These are phyloP conservation scores for Phaeolepiota aurea DNA, from an alignment of 768 basidiomycete species.

Conservation along the genomic window DNA sequence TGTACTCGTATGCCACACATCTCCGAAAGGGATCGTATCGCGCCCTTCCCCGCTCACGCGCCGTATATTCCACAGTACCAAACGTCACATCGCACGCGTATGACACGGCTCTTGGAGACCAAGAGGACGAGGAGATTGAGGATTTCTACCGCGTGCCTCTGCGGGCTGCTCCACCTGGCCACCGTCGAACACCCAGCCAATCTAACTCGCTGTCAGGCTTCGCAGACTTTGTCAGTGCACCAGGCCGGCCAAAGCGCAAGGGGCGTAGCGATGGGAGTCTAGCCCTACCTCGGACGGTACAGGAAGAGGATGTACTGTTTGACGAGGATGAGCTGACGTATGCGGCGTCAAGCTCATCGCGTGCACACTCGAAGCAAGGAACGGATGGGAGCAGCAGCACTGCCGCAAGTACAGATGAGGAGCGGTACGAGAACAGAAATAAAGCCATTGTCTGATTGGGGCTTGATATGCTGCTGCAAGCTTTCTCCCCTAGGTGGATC, in stretches of 20 bases:
- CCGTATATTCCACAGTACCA: conserved; percentile 20
- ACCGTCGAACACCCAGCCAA: conserved; percentile 19
- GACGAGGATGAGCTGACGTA: conserved; percentile 49
- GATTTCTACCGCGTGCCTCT: conserved; percentile 64
- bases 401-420: conserved; percentile 27
- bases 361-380: conserved; percentile 32
- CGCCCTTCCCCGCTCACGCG: conserved; percentile 55
- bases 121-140: conserved; percentile 58
- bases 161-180: conserved; percentile 32
- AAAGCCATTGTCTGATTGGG: no score
- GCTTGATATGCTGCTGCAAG: no score
- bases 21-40: conserved; percentile 89
- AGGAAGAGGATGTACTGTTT: conserved; percentile 53
- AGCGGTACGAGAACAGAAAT: conserved; percentile 17
- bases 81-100: conserved; percentile 25
- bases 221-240: conserved; percentile 57
- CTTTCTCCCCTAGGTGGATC: conserved; percentile 2
- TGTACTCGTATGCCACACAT: conserved; percentile 92
- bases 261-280: conserved; percentile 16
- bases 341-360: conserved; percentile 31
- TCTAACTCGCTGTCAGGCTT: conserved; percentile 41
- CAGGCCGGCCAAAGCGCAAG: conserved; percentile 26
- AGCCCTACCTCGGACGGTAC: conserved; percentile 21
- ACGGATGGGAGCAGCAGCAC: conserved; percentile 34
- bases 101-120: conserved; percentile 29